These are phyloP conservation scores for Agapanthus africanus DNA, from an alignment of 106 monocot species.

Conservation along the genomic window DNA sequence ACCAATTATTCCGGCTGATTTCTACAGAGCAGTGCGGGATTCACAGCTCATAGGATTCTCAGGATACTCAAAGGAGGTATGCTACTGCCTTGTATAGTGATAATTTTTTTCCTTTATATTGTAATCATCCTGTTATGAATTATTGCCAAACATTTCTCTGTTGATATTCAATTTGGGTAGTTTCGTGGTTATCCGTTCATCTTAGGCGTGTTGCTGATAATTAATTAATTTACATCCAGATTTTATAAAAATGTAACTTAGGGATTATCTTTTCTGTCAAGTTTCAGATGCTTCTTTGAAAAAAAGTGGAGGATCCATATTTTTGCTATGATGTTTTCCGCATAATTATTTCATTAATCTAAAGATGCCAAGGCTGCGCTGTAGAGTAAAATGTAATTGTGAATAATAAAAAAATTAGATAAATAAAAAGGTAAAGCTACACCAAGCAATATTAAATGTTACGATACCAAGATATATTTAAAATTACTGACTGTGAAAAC, in stretches of 20 bases:
- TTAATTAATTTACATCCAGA: neutral
- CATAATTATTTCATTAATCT: too few relatives aligned
- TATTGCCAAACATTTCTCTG: neutral
- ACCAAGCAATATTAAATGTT: too few relatives aligned
- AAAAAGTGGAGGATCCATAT: neutral
- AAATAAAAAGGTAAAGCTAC: too few relatives aligned
- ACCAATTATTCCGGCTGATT: conserved; percentile 69
- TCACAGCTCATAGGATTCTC: conserved; percentile 86
- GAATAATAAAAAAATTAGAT: too few relatives aligned
- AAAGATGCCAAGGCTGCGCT: too few relatives aligned
- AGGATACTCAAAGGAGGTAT: conserved; percentile 82
- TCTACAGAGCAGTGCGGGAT: conserved; percentile 67
- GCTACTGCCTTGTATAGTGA: conserved; percentile 15
- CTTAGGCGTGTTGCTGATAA: neutral
- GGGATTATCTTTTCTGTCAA: neutral
- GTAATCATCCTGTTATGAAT: neutral
- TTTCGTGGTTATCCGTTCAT: neutral
- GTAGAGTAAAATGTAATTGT: too few relatives aligned
- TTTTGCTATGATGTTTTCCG: too few relatives aligned
- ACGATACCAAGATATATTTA: too few relatives aligned
- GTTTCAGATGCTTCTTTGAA: neutral
- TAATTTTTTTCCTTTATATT: conserved; percentile 1
- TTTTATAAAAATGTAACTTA: neutral
- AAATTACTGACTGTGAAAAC: too few relatives aligned
- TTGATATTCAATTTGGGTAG: neutral